These are phyloP conservation scores for Hypoxylon rubiginosum DNA, from an alignment of 2,329 filamentous ascomycete species.

Conservation along the genomic window DNA sequence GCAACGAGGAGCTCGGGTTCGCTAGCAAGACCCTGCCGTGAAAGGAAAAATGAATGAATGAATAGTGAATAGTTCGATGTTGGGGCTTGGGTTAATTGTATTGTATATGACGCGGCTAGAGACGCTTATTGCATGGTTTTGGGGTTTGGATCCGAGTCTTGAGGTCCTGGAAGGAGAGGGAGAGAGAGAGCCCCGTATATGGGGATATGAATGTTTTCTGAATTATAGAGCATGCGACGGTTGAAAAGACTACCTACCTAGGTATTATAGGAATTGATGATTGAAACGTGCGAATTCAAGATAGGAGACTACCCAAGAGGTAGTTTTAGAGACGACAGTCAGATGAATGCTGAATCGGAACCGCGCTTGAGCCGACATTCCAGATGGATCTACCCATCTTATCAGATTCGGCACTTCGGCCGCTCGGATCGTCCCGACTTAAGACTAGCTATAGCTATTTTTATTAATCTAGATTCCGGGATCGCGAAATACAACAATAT, in stretches of 20 bases:
- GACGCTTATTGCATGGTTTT: slow-evolving; percentile 1
- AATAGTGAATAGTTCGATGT: too few relatives aligned
- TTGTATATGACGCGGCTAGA: background rate
- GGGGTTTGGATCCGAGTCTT: slow-evolving; percentile 9
- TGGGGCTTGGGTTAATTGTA: background rate
- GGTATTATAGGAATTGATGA: slow-evolving; percentile 12
- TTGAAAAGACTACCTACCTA: slow-evolving; percentile 7
- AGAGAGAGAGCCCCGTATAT: slow-evolving; percentile 4
- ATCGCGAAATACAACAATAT: background rate
- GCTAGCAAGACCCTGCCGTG: slow-evolving; percentile 54
- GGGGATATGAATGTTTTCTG: slow-evolving; percentile 7
- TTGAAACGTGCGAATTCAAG: background rate
- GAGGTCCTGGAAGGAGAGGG: background rate
- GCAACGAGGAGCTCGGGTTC: slow-evolving; percentile 62
- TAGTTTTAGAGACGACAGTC: background rate
- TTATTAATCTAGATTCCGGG: too few relatives aligned
- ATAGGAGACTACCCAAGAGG: background rate
- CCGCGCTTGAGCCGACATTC: background rate
- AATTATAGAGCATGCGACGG: slow-evolving; percentile 1
- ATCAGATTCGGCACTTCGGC: slow-evolving; percentile 21
- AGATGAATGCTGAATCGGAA: background rate
- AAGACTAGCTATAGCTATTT: background rate
- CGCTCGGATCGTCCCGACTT: slow-evolving; percentile 8
- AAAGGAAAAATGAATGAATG: background rate
- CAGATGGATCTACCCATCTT: slow-evolving; percentile 6